Evolutionary conservation across 495 filamentous ascomycete genomes (phyloP).

Genomic region (Margaritispora aquatica): DNA sequence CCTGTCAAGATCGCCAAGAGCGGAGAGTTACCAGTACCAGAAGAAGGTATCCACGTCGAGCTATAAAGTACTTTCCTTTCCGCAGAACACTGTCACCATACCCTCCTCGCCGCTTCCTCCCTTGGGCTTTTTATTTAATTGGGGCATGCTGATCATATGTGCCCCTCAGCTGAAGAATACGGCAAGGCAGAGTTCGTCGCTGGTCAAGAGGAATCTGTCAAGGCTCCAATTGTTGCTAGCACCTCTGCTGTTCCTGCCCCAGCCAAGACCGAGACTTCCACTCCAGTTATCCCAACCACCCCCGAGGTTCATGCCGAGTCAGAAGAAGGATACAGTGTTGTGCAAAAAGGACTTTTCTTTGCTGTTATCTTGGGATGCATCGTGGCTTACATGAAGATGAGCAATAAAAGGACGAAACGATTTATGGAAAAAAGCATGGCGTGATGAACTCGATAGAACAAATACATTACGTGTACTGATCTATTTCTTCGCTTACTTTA

Average conservation of each 20-base stretch:
- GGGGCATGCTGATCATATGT: slow-evolving; percentile 34
- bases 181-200: slow-evolving; percentile 20
- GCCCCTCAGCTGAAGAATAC: slow-evolving; percentile 20
- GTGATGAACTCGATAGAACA: slow-evolving; percentile 18
- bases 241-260: slow-evolving; percentile 2
- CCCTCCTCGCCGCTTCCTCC: not conserved
- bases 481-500: too few species aligned
- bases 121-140: not conserved
- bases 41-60: slow-evolving; percentile 98
- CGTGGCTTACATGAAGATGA: slow-evolving; percentile 20
- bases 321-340: slow-evolving; percentile 28
- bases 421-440: slow-evolving; percentile 36
- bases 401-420: slow-evolving; percentile 14
- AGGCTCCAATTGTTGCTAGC: slow-evolving; percentile 3
- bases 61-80: slow-evolving; percentile 55
- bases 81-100: slow-evolving; percentile 14
- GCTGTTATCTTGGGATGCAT: slow-evolving; percentile 25
- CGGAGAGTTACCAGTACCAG: slow-evolving; percentile 80
- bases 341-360: slow-evolving; percentile 26
- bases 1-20: slow-evolving; percentile 87
- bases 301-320: slow-evolving; percentile 28
- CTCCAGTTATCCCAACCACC: slow-evolving; percentile 26
- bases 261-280: slow-evolving; percentile 1
- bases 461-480: not conserved
- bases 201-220: slow-evolving; percentile 20